phyloP scores from a whole-genome alignment of 495 filamentous ascomycete genomes.

The Cercophora sp. region DNA sequence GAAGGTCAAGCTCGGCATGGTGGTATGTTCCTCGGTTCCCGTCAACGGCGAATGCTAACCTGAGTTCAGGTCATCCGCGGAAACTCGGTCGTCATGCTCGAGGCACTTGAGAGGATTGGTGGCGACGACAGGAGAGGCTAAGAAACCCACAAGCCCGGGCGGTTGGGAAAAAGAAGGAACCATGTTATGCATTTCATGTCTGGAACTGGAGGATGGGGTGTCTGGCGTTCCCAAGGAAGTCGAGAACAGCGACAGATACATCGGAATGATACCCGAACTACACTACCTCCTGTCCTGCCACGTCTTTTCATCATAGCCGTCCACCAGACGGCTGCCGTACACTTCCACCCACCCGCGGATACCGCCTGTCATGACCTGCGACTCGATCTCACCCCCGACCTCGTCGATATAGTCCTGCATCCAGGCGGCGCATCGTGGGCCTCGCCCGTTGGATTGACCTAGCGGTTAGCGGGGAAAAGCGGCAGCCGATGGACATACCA shows the following conservation, averaged over 20 bases:
- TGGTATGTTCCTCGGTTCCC: conserved; percentile 54
- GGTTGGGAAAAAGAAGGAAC: neutral
- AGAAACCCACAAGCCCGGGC: neutral
- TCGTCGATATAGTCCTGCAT: conserved; percentile 42
- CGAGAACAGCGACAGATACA: too few relatives aligned
- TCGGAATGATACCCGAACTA: too few relatives aligned
- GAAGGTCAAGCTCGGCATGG: conserved; percentile 88
- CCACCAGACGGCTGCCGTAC: conserved; percentile 42
- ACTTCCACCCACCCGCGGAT: conserved; percentile 48
- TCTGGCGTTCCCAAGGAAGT: too few relatives aligned
- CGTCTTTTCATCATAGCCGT: conserved; percentile 44
- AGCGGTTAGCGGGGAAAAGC: too few relatives aligned
- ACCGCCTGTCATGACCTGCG: conserved; percentile 44
- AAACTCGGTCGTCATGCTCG: conserved; percentile 94
- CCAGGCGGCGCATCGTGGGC: conserved; percentile 46
- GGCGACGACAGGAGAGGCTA: conserved; percentile 37
- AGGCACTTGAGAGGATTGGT: conserved; percentile 64
- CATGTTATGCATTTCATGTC: too few relatives aligned
- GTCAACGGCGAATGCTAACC: conserved; percentile 1
- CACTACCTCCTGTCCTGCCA: conserved; percentile 34
- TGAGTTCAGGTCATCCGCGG: conserved; percentile 66
- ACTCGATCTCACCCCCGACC: conserved; percentile 33
- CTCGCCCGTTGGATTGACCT: conserved; percentile 44
- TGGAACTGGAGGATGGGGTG: too few relatives aligned
- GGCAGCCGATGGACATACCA: conserved; percentile 26